phyloP scores from a whole-genome alignment of 2,329 filamentous ascomycete genomes.

The Aspergillus costaricaensis region DNA sequence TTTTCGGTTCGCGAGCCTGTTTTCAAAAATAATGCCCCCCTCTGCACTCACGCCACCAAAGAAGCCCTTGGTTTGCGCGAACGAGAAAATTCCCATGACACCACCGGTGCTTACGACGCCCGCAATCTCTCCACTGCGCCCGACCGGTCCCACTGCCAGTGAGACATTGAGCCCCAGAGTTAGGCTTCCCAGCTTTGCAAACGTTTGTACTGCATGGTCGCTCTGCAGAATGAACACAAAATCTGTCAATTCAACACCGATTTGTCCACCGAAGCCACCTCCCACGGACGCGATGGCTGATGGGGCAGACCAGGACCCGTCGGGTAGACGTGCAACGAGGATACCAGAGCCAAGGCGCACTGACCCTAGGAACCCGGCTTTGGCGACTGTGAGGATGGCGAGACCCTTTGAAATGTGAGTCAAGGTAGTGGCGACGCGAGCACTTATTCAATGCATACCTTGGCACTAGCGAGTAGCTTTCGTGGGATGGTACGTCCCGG shows the following conservation, averaged over 20 bases:
- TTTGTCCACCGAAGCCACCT: conserved; percentile 47
- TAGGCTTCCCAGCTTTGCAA: conserved; percentile 82
- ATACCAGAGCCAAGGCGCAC: conserved; percentile 51
- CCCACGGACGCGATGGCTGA: conserved; percentile 49
- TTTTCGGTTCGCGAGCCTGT: conserved; percentile 91
- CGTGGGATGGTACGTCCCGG: conserved; percentile 10
- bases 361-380: conserved; percentile 50
- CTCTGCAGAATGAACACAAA: conserved; percentile 96
- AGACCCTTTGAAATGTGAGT: conserved; percentile 39
- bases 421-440: too few relatives aligned
- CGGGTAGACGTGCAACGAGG: conserved; percentile 47
- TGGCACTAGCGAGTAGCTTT: conserved; percentile 10
- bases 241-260: conserved; percentile 51
- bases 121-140: conserved; percentile 88
- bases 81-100: conserved; percentile 87
- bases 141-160: conserved; percentile 89
- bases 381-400: conserved; percentile 48
- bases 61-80: conserved; percentile 93
- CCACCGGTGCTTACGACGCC: conserved; percentile 83
- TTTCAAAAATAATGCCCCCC: conserved; percentile 84
- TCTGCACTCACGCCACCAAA: conserved; percentile 92
- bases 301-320: conserved; percentile 51
- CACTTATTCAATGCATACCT: not conserved
- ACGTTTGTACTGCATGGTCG: conserved; percentile 83
- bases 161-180: conserved; percentile 93